Conservation (phyloP, 2,329 filamentous ascomycete genomes). For the Fusarium equiseti region DNA sequence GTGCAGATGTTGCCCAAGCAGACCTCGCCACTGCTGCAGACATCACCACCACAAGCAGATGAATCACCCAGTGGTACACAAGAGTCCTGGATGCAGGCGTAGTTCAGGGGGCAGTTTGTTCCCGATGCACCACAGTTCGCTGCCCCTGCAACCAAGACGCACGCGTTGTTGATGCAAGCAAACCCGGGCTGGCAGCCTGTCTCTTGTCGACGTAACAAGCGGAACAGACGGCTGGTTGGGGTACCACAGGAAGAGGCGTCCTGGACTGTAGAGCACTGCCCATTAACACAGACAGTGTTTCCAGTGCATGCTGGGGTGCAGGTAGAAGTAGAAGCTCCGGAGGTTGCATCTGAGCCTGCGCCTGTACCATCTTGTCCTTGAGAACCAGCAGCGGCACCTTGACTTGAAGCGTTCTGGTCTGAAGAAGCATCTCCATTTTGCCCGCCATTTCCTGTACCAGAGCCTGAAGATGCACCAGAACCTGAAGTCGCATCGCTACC, state of each 20-base stretch:
- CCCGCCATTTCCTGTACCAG: neutral
- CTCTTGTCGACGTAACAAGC: slow-evolving; percentile 18
- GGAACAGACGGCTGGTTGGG: slow-evolving; percentile 1
- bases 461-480: neutral
- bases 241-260: slow-evolving; percentile 16
- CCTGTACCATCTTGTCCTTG: neutral
- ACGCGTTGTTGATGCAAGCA: slow-evolving; percentile 28
- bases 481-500: neutral
- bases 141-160: slow-evolving; percentile 4
- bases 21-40: slow-evolving; percentile 17
- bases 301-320: slow-evolving; percentile 17
- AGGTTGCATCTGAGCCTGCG: neutral
- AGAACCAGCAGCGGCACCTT: neutral
- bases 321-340: neutral
- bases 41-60: slow-evolving; percentile 2
- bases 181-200: slow-evolving; percentile 11
- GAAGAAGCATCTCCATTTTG: neutral
- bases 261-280: slow-evolving; percentile 12
- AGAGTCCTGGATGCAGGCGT: slow-evolving; percentile 26
- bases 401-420: neutral
- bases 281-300: slow-evolving; percentile 17
- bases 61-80: slow-evolving; percentile 29
- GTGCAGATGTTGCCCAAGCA: slow-evolving; percentile 35
- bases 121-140: slow-evolving; percentile 17
- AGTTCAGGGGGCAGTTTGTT: slow-evolving; percentile 19